A percentile compares a stretch with the other conserved stretches of the same genome.
These are phyloP conservation scores for Wickerhamomyces ciferrii DNA, from an alignment of 805 yeast genomes.

Conservation along the genomic window DNA sequence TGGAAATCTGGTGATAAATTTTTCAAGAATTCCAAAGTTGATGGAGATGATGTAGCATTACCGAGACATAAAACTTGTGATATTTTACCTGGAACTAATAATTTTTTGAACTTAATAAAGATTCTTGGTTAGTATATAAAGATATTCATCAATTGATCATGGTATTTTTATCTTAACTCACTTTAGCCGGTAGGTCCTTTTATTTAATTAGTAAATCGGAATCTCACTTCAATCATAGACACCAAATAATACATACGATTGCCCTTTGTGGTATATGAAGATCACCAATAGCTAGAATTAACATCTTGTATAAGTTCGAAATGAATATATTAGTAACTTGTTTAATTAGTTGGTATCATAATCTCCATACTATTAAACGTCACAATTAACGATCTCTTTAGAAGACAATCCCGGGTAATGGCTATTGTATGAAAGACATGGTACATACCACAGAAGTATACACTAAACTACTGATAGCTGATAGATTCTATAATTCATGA, in stretches of 20 bases:
- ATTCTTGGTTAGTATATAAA: constrained; percentile 1
- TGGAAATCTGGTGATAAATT: constrained; percentile 68
- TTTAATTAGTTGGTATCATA: too few species aligned
- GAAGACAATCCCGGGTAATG: not conserved
- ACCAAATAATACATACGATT: constrained; percentile 34
- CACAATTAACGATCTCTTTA: not conserved
- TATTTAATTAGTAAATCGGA: constrained; percentile 3
- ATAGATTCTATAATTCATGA: too few species aligned
- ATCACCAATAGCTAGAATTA: constrained; percentile 82
- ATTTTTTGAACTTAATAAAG: constrained; percentile 53
- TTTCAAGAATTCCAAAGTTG: constrained; percentile 59
- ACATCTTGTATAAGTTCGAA: constrained; percentile 33
- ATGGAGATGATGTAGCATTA: constrained; percentile 65
- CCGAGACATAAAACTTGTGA: constrained; percentile 84
- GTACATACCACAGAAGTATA: not conserved
- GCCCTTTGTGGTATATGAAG: constrained; percentile 87
- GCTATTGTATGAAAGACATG: too few species aligned
- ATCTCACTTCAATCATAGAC: constrained; percentile 4
- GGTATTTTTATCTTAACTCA: constrained; percentile 7
- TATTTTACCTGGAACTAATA: constrained; percentile 81
- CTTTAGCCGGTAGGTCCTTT: constrained; percentile 42
- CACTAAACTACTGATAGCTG: too few species aligned
- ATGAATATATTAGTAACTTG: too few species aligned
- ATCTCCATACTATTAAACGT: not conserved
- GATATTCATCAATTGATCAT: too few species aligned